Conservation (phyloP, 306 rosid species). For the Ormosia semicastrata region DNA sequence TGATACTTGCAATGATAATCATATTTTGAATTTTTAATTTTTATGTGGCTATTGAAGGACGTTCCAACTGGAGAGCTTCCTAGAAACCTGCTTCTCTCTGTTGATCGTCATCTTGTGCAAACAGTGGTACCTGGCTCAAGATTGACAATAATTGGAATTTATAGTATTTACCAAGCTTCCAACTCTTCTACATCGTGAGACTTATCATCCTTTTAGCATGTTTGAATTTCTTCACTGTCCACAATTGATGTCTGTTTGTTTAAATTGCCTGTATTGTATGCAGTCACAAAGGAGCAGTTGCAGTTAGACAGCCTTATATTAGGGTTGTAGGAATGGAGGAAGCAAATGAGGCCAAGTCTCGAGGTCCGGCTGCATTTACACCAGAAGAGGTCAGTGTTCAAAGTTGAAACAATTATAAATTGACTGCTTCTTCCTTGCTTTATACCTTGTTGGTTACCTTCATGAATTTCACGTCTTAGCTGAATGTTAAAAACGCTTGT, state of each 20-base stretch:
- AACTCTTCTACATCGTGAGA: constrained; percentile 76
- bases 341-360: constrained; percentile 68
- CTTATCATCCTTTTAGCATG: neutral
- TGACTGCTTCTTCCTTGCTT: constrained; percentile 14
- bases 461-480: neutral
- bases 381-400: constrained; percentile 67
- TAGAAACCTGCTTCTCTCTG: constrained; percentile 93
- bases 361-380: constrained; percentile 68
- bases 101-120: constrained; percentile 94
- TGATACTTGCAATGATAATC: neutral
- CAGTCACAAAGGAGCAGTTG: constrained; percentile 96
- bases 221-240: neutral
- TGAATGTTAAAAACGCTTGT: neutral
- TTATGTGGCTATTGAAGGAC: constrained; percentile 60
- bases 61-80: constrained; percentile 99
- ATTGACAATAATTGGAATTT: constrained; percentile 89
- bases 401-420: constrained; percentile 7
- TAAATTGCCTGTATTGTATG: constrained; percentile 22
- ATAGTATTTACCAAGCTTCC: constrained; percentile 90
- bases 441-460: constrained; percentile 5
- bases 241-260: neutral
- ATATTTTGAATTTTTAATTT: constrained; percentile 4
- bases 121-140: constrained; percentile 97
- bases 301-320: constrained; percentile 93
- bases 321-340: constrained; percentile 96